A percentile compares a stretch with the other conserved stretches of the same genome.
Evolutionary conservation across 2,329 filamentous ascomycete species (phyloP).

Genomic region (Cadophora luteo-olivacea): DNA sequence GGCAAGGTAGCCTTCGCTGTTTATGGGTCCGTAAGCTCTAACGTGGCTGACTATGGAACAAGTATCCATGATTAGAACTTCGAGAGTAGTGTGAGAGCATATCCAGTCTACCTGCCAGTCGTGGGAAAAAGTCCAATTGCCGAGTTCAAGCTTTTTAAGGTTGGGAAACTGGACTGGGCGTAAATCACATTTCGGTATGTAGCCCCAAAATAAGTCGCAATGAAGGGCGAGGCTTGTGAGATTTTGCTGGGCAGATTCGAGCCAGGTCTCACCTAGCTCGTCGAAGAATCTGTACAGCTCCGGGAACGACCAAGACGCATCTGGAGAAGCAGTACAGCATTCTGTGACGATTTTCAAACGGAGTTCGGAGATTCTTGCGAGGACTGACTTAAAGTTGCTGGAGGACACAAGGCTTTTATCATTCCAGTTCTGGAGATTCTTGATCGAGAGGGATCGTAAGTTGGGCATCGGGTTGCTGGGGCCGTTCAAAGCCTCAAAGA

Average conservation of each 20-base stretch:
- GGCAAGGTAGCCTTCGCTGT: background rate
- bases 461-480: conserved; percentile 18
- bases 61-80: conserved; percentile 12
- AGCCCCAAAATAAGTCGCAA: conserved; percentile 21
- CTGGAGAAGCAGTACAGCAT: background rate
- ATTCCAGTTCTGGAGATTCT: conserved; percentile 5
- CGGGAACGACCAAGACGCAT: background rate
- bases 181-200: conserved; percentile 22
- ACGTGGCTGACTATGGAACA: conserved; percentile 21
- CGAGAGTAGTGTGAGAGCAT: conserved; percentile 20
- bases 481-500: conserved; percentile 22
- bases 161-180: conserved; percentile 23
- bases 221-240: conserved; percentile 23
- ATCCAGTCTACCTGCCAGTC: conserved; percentile 30
- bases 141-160: conserved; percentile 24
- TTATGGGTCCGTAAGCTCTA: background rate
- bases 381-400: conserved; percentile 1
- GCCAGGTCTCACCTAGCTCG: conserved; percentile 19
- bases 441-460: background rate
- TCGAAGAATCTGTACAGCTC: conserved; percentile 24
- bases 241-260: conserved; percentile 18
- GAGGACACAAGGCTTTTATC: background rate
- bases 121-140: conserved; percentile 23
- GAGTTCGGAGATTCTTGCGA: conserved; percentile 15
- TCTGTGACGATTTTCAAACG: conserved; percentile 21